phyloP scores from a whole-genome alignment of 352 stramenopile genomes.

The Pythium dissotocum region DNA sequence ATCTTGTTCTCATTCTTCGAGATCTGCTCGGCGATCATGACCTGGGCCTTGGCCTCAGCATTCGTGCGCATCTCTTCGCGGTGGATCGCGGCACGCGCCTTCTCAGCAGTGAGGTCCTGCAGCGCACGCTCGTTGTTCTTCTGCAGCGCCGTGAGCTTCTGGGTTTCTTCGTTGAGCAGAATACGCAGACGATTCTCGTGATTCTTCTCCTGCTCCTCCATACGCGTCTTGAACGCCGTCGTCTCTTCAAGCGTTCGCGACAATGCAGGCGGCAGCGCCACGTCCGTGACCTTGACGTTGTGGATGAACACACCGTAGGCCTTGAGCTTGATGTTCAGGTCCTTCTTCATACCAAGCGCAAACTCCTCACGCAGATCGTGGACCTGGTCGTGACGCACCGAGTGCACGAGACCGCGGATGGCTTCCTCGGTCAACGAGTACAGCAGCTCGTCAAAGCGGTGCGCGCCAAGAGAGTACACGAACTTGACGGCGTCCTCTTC shows the following conservation, averaged over 20 bases:
- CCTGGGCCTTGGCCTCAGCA: conserved; percentile 72
- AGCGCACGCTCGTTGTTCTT: conserved; percentile 81
- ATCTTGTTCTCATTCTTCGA: conserved; percentile 66
- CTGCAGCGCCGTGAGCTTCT: conserved; percentile 77
- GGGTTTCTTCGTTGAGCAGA: conserved; percentile 81
- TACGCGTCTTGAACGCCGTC: conserved; percentile 85
- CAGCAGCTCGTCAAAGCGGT: conserved; percentile 84
- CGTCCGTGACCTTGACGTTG: conserved; percentile 89
- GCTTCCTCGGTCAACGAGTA: conserved; percentile 77
- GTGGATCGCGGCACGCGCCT: conserved; percentile 68
- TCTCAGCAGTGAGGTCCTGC: conserved; percentile 71
- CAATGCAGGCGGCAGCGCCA: conserved; percentile 62
- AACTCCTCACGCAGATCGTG: conserved; percentile 84
- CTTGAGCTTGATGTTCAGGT: conserved; percentile 72
- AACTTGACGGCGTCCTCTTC: conserved; percentile 80
- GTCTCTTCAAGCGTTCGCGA: conserved; percentile 77
- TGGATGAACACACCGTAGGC: conserved; percentile 81
- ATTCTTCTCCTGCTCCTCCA: conserved; percentile 90
- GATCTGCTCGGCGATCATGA: conserved; percentile 65
- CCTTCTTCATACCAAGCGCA: conserved; percentile 81
- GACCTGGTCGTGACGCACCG: conserved; percentile 79
- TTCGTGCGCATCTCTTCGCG: conserved; percentile 77
- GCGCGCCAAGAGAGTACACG: conserved; percentile 81
- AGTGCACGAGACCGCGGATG: conserved; percentile 81
- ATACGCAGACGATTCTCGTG: conserved; percentile 87